These are phyloP conservation scores for Trichoderma pleuroti DNA, from an alignment of 2,329 filamentous ascomycete genomes.

Conservation along the genomic window DNA sequence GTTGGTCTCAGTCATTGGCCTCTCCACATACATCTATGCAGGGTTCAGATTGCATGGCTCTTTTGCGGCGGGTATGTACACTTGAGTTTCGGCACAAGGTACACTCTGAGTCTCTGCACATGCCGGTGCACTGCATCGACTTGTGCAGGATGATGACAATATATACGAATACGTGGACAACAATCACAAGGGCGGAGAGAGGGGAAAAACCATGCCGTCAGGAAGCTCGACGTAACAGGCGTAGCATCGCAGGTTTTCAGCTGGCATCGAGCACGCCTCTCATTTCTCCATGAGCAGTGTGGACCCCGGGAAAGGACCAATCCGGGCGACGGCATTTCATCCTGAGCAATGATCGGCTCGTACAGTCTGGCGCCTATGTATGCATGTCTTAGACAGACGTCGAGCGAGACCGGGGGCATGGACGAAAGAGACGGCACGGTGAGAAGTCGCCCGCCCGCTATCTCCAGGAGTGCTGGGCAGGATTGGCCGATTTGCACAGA, in stretches of 20 bases:
- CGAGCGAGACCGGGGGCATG: slow-evolving; percentile 4
- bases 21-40: not conserved
- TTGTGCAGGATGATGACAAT: not conserved
- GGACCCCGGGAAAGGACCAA: slow-evolving; percentile 11
- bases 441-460: not conserved
- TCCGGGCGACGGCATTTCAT: not conserved
- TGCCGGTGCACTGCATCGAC: not conserved
- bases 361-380: slow-evolving; percentile 12
- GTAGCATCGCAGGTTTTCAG: slow-evolving; percentile 17
- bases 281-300: slow-evolving; percentile 10
- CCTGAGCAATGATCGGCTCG: slow-evolving; percentile 15
- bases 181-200: not conserved
- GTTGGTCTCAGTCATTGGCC: not conserved
- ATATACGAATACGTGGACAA: not conserved
- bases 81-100: not conserved
- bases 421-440: slow-evolving; percentile 2
- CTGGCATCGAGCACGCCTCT: slow-evolving; percentile 19
- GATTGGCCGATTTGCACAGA: slow-evolving; percentile 14
- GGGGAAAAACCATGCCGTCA: not conserved
- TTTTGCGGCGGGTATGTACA: not conserved
- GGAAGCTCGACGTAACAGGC: slow-evolving; percentile 30
- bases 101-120: not conserved
- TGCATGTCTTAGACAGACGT: slow-evolving; percentile 16
- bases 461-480: slow-evolving; percentile 7
- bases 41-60: not conserved